Evolutionary conservation across 2,329 filamentous ascomycete genomes (phyloP).

Genomic region (Aureobasidium pullulans): DNA sequence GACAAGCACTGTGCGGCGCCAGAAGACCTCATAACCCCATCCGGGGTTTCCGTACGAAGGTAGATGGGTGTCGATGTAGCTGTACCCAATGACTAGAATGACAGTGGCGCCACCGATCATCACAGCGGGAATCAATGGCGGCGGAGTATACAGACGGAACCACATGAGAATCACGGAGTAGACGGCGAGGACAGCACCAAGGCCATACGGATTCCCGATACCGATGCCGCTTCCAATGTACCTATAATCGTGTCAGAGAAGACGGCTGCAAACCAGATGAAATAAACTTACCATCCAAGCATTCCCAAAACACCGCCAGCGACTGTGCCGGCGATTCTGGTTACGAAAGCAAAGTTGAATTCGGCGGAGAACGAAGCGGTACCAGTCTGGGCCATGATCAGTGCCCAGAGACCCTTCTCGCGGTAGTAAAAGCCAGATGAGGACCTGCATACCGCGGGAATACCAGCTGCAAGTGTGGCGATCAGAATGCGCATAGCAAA

Average conservation of each 20-base stretch:
- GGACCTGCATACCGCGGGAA: neutral
- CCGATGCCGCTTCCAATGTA: conserved; percentile 46
- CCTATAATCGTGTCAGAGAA: neutral
- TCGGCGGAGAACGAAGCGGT: conserved; percentile 46
- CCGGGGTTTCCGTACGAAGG: conserved; percentile 13
- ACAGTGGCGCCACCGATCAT: conserved; percentile 10
- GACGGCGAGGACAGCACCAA: conserved; percentile 36
- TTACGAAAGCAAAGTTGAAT: conserved; percentile 40
- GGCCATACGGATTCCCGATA: conserved; percentile 43
- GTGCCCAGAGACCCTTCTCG: conserved; percentile 37
- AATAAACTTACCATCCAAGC: conserved; percentile 32
- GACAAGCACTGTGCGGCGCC: conserved; percentile 12
- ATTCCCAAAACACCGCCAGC: conserved; percentile 42
- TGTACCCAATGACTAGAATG: conserved; percentile 11
- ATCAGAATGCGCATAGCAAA: conserved; percentile 9
- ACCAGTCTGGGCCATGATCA: conserved; percentile 46
- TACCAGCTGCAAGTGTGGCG: conserved; percentile 6
- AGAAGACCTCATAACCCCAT: conserved; percentile 13
- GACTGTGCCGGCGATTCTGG: conserved; percentile 37
- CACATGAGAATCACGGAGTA: conserved; percentile 29
- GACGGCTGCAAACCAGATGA: too few species aligned
- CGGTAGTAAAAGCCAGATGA: conserved; percentile 43
- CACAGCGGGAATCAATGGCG: neutral
- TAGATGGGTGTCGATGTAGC: conserved; percentile 13
- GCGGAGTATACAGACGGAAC: conserved; percentile 27